These are phyloP conservation scores for Rubia balearica DNA, from an alignment of 305 asterid genomes.

Conservation along the genomic window DNA sequence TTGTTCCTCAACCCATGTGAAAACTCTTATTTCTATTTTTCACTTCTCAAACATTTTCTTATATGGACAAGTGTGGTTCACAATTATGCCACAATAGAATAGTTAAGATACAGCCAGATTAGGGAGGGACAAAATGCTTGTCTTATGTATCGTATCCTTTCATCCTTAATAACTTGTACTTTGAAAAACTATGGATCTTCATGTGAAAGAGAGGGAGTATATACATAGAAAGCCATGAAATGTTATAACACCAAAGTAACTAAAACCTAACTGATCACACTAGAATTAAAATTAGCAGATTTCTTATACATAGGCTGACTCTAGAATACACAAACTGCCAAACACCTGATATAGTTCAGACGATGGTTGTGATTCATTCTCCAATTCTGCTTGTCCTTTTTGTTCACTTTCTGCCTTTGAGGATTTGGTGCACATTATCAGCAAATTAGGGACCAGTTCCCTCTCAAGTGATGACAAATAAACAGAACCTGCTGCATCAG, in stretches of 20 bases:
- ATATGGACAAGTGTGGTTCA: not conserved
- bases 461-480: conserved; percentile 82
- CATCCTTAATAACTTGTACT: not conserved
- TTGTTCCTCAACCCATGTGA: not conserved
- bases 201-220: not conserved
- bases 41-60: not conserved
- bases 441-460: conserved; percentile 87
- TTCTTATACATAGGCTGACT: not conserved
- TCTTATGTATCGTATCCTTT: not conserved
- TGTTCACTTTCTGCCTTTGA: conserved; percentile 39
- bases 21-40: not conserved
- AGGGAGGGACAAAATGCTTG: not conserved
- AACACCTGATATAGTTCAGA: conserved; percentile 64
- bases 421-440: conserved; percentile 83
- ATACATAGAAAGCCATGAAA: not conserved
- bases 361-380: conserved; percentile 42
- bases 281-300: not conserved
- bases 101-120: not conserved
- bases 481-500: conserved; percentile 98
- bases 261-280: conserved; percentile 7
- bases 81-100: not conserved
- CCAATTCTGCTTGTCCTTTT: conserved; percentile 28
- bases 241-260: not conserved
- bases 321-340: conserved; percentile 19
- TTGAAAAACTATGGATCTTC: not conserved